Percentiles rank a stretch among this genome's conserved stretches.
phyloP scores from a whole-genome alignment of 1,284 basidiomycete genomes.

The Tetrapyrgos nigripes region DNA sequence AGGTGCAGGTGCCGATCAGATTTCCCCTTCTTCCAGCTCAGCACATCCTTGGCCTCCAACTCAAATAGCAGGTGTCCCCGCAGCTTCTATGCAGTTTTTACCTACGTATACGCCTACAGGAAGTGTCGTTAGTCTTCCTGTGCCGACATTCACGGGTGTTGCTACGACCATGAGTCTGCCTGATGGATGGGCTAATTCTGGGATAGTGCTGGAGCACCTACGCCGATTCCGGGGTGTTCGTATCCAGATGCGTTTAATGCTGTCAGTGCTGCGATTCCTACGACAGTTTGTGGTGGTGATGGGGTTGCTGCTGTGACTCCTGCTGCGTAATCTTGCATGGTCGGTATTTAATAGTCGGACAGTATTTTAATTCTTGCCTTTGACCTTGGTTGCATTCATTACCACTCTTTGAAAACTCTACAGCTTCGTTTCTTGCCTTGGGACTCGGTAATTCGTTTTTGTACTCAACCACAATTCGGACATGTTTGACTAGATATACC shows the following conservation, averaged over 20 bases:
- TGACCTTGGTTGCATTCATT: too few species aligned
- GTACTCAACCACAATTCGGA: too few species aligned
- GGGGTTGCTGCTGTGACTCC: slow-evolving; percentile 18
- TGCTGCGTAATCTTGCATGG: neutral
- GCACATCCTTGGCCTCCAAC: slow-evolving; percentile 67
- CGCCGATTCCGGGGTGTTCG: slow-evolving; percentile 63
- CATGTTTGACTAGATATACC: too few species aligned
- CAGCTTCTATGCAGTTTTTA: slow-evolving; percentile 45
- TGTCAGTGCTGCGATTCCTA: slow-evolving; percentile 49
- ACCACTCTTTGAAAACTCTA: too few species aligned
- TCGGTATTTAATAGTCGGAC: too few species aligned
- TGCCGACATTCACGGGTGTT: slow-evolving; percentile 61
- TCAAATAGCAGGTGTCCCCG: slow-evolving; percentile 52
- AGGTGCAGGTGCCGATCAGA: slow-evolving; percentile 71
- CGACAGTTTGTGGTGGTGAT: slow-evolving; percentile 45
- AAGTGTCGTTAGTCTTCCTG: slow-evolving; percentile 63
- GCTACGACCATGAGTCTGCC: slow-evolving; percentile 58
- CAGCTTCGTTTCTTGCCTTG: too few species aligned
- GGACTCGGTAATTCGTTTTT: too few species aligned
- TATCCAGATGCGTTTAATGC: slow-evolving; percentile 74
- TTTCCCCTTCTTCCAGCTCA: slow-evolving; percentile 53
- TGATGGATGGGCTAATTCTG: slow-evolving; percentile 75
- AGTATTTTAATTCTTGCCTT: too few species aligned
- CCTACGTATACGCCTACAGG: slow-evolving; percentile 80
- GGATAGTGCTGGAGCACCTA: slow-evolving; percentile 64